These are phyloP conservation scores for Pilaira anomala DNA, from an alignment of 192 early-diverging fungal species.

Conservation along the genomic window DNA sequence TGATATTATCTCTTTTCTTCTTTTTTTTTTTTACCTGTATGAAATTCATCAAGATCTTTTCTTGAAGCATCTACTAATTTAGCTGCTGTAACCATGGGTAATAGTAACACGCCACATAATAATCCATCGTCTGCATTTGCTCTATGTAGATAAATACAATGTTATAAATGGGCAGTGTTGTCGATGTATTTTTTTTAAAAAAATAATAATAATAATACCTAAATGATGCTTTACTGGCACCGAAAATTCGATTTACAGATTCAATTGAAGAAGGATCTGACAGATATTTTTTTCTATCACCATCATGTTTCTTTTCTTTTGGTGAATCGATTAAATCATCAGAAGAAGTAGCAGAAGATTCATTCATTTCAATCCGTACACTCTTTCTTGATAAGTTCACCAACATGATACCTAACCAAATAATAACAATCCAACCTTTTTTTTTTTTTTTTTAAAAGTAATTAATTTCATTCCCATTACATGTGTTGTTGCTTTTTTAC, in stretches of 20 bases:
- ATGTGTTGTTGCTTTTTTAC: constrained; percentile 3
- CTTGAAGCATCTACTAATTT: constrained; percentile 45
- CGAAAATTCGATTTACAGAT: constrained; percentile 22
- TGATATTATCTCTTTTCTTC: not conserved
- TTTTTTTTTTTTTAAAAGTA: not conserved
- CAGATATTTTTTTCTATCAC: not conserved
- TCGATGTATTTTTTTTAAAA: not conserved
- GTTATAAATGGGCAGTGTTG: no score
- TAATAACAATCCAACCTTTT: constrained; percentile 10
- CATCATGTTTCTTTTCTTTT: not conserved
- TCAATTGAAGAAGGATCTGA: not conserved
- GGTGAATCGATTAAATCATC: constrained; percentile 14
- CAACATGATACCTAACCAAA: not conserved
- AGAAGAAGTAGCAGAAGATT: constrained; percentile 15
- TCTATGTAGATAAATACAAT: constrained; percentile 21
- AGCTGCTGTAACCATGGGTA: constrained; percentile 51
- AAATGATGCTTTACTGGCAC: constrained; percentile 19
- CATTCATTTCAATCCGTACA: not conserved
- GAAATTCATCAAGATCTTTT: constrained; percentile 20
- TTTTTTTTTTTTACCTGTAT: constrained; percentile 28
- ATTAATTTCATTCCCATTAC: no score
- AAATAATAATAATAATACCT: not conserved
- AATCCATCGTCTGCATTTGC: constrained; percentile 55
- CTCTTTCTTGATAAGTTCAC: constrained; percentile 4
- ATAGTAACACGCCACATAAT: constrained; percentile 47